A percentile compares a stretch with the other conserved stretches of the same genome.
phyloP scores from a whole-genome alignment of 2,329 filamentous ascomycete genomes.

The Ophiostoma sp. region DNA sequence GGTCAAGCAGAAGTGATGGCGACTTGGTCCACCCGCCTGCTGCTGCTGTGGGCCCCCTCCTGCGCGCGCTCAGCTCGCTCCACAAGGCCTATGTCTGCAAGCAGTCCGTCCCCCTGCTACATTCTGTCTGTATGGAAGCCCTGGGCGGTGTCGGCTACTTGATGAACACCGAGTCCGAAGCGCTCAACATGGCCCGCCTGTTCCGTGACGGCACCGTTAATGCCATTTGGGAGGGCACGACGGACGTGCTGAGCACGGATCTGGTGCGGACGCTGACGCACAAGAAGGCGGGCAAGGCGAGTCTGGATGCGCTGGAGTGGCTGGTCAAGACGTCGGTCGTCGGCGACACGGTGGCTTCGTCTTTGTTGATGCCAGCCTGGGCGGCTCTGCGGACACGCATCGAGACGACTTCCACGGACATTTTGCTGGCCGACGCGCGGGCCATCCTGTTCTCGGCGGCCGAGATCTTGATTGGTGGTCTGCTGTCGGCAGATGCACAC shows the following conservation, averaged over 20 bases:
- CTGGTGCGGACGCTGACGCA: conserved; percentile 51
- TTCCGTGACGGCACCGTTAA: conserved; percentile 65
- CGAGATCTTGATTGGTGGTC: conserved; percentile 46
- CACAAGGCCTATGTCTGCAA: conserved; percentile 60
- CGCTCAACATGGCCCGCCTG: conserved; percentile 65
- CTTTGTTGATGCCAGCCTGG: conserved; percentile 42
- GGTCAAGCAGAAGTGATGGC: conserved; percentile 20
- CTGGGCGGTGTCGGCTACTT: conserved; percentile 68
- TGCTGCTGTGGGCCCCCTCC: conserved; percentile 44
- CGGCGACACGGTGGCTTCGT: background rate
- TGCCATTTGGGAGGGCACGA: conserved; percentile 66
- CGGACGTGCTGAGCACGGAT: conserved; percentile 64
- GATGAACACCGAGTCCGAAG: conserved; percentile 59
- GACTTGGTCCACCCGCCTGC: conserved; percentile 40
- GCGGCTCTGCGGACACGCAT: conserved; percentile 41
- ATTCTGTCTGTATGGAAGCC: conserved; percentile 60
- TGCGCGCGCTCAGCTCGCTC: conserved; percentile 60
- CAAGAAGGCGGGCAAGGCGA: conserved; percentile 40
- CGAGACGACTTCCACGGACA: conserved; percentile 38
- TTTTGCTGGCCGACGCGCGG: conserved; percentile 50
- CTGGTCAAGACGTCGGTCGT: conserved; percentile 36
- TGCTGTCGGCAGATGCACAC: conserved; percentile 45
- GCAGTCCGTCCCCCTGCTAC: conserved; percentile 50
- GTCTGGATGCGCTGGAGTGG: conserved; percentile 46
- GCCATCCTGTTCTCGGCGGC: conserved; percentile 46